Evolutionary conservation across 1,284 basidiomycete genomes (phyloP), one percentile per base, ranked within the genome.

Genomic region (Malassezia japonica): DNA sequence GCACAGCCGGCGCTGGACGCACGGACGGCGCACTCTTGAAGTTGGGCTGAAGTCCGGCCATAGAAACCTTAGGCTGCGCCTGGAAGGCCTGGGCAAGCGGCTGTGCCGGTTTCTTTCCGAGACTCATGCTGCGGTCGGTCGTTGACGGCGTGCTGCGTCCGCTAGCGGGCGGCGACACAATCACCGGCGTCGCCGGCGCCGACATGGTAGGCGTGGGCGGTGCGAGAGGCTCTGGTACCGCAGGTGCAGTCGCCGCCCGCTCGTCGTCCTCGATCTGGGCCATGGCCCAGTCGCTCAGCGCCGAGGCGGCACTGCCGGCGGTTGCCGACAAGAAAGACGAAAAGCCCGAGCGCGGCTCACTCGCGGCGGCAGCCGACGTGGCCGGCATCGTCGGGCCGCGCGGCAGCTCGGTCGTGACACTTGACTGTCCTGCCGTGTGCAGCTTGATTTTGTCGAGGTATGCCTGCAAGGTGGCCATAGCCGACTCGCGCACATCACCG

Each of bases 231-330:
- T 7, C 21, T 2, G 37, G 38, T n/a, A 38, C 46, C 15, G 24
- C 10, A 18, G 39, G 24, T 37, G 32, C 6, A 20, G 2, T 31
- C 21, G 18, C 6, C 21, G 15, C 21, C 18, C 25, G 16, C 16
- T 53, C 50, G 29, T 47, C 45, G 6, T 40, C 50, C 31, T 53
- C 50, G 20, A 53, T 34, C 32, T 53, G 50, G 1, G 50, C 31
- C 48, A 67, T 59, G 8, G 67, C 66, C 67, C 67, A 72, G 18
- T 62, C 61, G 6, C 65, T 61, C 36, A 72, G 44, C 12, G 61
- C 63, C 1, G 61, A 54, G 2, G 70, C 67, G 16, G 68, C 68
- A 16, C 61, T 61, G 3, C 67, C 61, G 10, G 63, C 66, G 4
- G 68, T 58, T 4, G 61, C 56, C 36, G 50, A 41, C n/a, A 46